A percentile compares a stretch with the other conserved stretches of the same genome.
These are phyloP conservation scores for Wallacemonas sp. DNA, from an alignment of 208 protist genomes.

Conservation along the genomic window DNA sequence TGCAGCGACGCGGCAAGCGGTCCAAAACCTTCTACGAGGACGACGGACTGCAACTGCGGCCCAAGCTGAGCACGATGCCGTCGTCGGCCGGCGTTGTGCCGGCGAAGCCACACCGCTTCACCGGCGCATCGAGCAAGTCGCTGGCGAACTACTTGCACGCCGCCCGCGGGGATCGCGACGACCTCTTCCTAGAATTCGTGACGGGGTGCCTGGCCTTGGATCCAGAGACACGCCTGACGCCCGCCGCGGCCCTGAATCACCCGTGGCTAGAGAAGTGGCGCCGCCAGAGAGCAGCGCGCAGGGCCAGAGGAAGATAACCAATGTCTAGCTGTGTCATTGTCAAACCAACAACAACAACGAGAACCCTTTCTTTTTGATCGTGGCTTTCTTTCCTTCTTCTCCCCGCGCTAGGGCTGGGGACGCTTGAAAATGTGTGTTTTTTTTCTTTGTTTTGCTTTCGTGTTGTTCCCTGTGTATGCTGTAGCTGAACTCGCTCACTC, in stretches of 20 bases:
- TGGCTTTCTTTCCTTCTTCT: no score
- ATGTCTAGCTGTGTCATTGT: no score
- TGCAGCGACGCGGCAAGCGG: conserved; percentile 52
- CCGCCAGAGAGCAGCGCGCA: background rate
- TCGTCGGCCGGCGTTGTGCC: conserved; percentile 2
- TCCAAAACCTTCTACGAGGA: conserved; percentile 55
- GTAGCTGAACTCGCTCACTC: no score
- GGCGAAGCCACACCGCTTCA: conserved; percentile 25
- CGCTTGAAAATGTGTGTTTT: no score
- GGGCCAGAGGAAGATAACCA: background rate
- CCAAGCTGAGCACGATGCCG: conserved; percentile 26
- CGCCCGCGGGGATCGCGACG: conserved; percentile 26
- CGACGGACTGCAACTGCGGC: conserved; percentile 19
- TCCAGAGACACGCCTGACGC: conserved; percentile 66
- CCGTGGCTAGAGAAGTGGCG: conserved; percentile 61
- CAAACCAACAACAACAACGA: no score
- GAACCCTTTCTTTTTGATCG: no score
- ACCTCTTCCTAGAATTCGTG: conserved; percentile 59
- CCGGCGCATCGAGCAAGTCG: conserved; percentile 25
- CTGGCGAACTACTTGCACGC: conserved; percentile 46
- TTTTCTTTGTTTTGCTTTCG: no score
- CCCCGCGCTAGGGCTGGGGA: no score
- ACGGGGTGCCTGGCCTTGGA: conserved; percentile 53
- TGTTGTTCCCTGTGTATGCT: no score
- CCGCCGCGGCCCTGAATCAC: conserved; percentile 64